Conservation (phyloP, 352 stramenopile genomes). For the Globisporangium heterothallicum region DNA sequence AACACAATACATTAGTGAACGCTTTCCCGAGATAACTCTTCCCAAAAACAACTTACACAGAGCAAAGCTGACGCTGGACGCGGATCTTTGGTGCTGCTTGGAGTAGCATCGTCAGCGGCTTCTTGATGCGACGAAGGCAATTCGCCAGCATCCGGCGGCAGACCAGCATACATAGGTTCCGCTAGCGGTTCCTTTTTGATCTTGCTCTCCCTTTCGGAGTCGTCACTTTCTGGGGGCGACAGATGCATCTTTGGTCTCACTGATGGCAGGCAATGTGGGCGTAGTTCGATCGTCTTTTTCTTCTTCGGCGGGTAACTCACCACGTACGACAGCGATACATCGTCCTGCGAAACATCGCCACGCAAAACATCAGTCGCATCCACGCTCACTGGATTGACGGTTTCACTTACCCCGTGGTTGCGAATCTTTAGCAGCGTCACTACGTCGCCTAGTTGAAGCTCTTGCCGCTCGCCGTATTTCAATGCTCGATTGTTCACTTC, state of each 20-base stretch:
- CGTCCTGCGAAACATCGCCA: slow-evolving; percentile 27
- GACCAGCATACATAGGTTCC: too few relatives aligned
- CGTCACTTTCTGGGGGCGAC: not conserved
- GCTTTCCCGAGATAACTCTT: not conserved
- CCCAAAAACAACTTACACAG: not conserved
- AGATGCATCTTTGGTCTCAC: slow-evolving; percentile 7
- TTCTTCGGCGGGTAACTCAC: slow-evolving; percentile 17
- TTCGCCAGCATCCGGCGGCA: too few relatives aligned
- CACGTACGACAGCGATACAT: slow-evolving; percentile 41
- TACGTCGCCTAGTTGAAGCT: slow-evolving; percentile 50
- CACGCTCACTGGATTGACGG: not conserved
- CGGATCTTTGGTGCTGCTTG: not conserved
- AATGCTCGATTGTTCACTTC: slow-evolving; percentile 50
- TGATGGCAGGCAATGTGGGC: slow-evolving; percentile 8
- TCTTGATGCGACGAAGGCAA: not conserved
- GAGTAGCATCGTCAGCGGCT: not conserved
- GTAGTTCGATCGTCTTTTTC: not conserved
- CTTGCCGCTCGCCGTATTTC: slow-evolving; percentile 32
- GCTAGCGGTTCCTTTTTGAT: too few relatives aligned
- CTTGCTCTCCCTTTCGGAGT: not conserved
- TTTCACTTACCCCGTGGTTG: slow-evolving; percentile 30
- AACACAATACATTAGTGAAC: not conserved
- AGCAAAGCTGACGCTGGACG: not conserved
- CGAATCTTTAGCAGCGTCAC: slow-evolving; percentile 54
- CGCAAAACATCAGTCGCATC: too few relatives aligned